phyloP scores from a whole-genome alignment of 2,329 filamentous ascomycete genomes.

The Aplosporella prunicola region DNA sequence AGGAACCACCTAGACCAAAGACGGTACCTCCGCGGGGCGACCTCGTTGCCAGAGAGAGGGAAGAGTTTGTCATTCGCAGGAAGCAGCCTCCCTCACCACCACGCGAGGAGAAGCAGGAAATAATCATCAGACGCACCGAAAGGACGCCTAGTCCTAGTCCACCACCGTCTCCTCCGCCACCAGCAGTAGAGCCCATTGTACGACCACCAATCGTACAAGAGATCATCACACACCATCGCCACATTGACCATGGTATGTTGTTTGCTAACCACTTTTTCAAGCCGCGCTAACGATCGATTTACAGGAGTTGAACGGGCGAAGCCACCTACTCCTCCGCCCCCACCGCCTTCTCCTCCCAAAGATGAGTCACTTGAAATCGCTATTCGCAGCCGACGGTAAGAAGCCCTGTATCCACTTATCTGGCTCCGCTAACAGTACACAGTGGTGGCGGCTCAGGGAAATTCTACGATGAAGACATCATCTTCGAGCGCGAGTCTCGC shows the following conservation, averaged over 20 bases:
- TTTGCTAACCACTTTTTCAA: background rate
- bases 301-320: conserved; percentile 38
- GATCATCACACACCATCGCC: conserved; percentile 78
- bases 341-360: conserved; percentile 37
- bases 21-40: conserved; percentile 28
- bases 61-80: conserved; percentile 33
- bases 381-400: conserved; percentile 30
- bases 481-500: conserved; percentile 47
- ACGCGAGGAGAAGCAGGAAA: conserved; percentile 29
- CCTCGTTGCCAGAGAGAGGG: conserved; percentile 30
- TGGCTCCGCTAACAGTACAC: background rate
- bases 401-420: background rate
- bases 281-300: conserved; percentile 12
- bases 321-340: conserved; percentile 42
- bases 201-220: conserved; percentile 78
- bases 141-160: conserved; percentile 41
- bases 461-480: conserved; percentile 55
- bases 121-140: conserved; percentile 39
- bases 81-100: conserved; percentile 26
- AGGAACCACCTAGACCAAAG: conserved; percentile 27
- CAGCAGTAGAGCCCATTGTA: conserved; percentile 55
- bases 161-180: conserved; percentile 35
- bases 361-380: conserved; percentile 49
- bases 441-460: conserved; percentile 26
- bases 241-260: conserved; percentile 72